Evolutionary conservation across 805 yeast species (phyloP).

Genomic region (Lipomyces mesembrius): DNA sequence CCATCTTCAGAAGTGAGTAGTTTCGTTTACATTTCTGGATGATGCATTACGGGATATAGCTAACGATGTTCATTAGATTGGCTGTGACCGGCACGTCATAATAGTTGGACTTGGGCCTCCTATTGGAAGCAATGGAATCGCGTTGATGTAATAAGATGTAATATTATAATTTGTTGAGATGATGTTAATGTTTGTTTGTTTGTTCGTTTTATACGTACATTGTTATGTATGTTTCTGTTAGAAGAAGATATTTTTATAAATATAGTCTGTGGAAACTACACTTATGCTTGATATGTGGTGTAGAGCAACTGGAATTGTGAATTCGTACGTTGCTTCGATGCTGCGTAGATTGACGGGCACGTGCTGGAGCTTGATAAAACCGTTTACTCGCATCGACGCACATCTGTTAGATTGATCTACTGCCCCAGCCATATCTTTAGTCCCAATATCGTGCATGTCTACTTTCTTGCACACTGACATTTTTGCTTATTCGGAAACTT

Average conservation of each 20-base stretch:
- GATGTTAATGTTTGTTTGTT: not conserved
- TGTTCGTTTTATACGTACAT: not conserved
- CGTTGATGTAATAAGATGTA: not conserved
- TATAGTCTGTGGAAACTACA: too few species aligned
- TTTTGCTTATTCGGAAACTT: not conserved
- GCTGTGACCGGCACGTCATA: slow-evolving; percentile 60
- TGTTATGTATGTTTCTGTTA: slow-evolving; percentile 1
- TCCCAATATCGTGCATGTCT: not conserved
- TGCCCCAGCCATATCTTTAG: not conserved
- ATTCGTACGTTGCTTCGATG: not conserved
- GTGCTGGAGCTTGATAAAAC: not conserved
- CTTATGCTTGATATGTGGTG: too few species aligned
- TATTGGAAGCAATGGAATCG: not conserved
- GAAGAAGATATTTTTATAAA: not conserved
- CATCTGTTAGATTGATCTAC: not conserved
- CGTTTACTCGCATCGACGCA: not conserved
- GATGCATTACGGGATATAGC: not conserved
- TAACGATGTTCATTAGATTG: slow-evolving; percentile 45
- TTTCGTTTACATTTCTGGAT: not conserved
- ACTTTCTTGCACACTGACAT: not conserved
- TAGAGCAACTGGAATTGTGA: too few species aligned
- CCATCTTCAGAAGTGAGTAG: slow-evolving; percentile 73
- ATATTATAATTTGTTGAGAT: not conserved
- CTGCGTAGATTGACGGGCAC: not conserved
- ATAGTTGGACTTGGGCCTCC: not conserved